Base-by-base conservation (phyloP, 2,329 filamentous ascomycete species). In the Grosmannia huntii region DNA sequence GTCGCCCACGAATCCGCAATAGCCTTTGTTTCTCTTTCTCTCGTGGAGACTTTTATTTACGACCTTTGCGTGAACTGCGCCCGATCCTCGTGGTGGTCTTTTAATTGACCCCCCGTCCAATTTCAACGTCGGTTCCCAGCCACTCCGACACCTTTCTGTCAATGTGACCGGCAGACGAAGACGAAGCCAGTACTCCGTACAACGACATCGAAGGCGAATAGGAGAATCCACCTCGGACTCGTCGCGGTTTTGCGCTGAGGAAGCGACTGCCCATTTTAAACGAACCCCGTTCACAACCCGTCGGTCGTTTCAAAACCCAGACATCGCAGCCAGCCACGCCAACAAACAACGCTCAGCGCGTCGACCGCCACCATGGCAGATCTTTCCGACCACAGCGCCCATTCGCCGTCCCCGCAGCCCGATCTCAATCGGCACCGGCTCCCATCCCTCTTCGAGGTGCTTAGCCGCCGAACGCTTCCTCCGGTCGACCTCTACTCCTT, bases 401-500 rank as follows among this genome's bases (percentile, higher is more conserved):
- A 69, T 58, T 73, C 74, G 58, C 75, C 79, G 55, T 81, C 81
- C 51, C 80, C 80, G 53, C 72, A 77, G 62, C 81, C 81, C 53
- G 83, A 86, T 64, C 69, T 82, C 63, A 73, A 74, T 64, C 85
- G 94, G 67, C 95, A 95, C 70, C 83, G 94, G 64, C 82, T 99
- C 60, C 94, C 94, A 53, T 96, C 90, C 1, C 82, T 99, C 56
- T 96, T 95, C 69, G 95, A 99, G 73, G 94, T 99, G 58, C 77
- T 99, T 61, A 96, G 90, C 69, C 85, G 95, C 64, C 85, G 90
- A 63, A 99, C 94, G n/a, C 80, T 95, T 23, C 89, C 95, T 54
- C 94, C 94, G 0, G 92, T 99, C 59, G 95, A 99, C 68, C 79
- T 99, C 12, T 99, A 96, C 72, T 96, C 91, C 2, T 99, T 99